Evolutionary conservation across 2,329 filamentous ascomycete species (phyloP), one percentile per base, ranked within the genome.

Genomic region (Mycogone perniciosa): DNA sequence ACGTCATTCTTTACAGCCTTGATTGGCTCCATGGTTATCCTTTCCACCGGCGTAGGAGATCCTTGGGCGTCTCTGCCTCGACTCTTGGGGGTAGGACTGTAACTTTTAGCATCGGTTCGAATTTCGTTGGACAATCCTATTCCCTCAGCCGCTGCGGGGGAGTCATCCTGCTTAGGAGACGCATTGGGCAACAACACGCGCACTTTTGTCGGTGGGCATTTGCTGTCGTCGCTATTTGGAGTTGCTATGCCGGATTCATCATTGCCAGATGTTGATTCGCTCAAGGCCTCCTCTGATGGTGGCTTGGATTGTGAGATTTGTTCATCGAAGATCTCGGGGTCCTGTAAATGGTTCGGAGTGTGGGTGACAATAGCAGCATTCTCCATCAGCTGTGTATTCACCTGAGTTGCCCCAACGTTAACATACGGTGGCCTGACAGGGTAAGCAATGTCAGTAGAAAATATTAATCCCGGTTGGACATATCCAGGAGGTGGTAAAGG

Each of bases 281-380:
- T 42, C 31, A 65, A 30, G 0, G 52, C 54, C 41, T 66, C 63
- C 38, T 67, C 65, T 1, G 57, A 57, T 2, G 60, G 57, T 7
- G 60, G 60, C 50, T 69, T 67, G 6, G 62, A 63, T 46, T 64
- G 64, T 5, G 44, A 29, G 39, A 52, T 31, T 29, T 41, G 46
- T 29, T 57, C 55, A 9, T 54, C 33, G 4, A 37, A 3, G 9
- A 33, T 2, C 33, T 47, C 31, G n/a, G 38, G n/a, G 6, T 35
- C 35, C 20, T 44, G 4, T n/a, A 35, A 9, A 40, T 38, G 6
- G 31, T 13, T 7, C 11, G 26, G 9, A 2, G 11, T 4, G 27
- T 46, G 9, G 54, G 48, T 7, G 27, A 30, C 8, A 40, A 2
- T 10, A 20, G 39, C 5, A 11, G 44, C 4, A 3, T 7, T 40